A percentile compares a stretch with the other conserved stretches of the same genome.
phyloP scores from a whole-genome alignment of 208 protist species.

The Angomonas desouzai region DNA sequence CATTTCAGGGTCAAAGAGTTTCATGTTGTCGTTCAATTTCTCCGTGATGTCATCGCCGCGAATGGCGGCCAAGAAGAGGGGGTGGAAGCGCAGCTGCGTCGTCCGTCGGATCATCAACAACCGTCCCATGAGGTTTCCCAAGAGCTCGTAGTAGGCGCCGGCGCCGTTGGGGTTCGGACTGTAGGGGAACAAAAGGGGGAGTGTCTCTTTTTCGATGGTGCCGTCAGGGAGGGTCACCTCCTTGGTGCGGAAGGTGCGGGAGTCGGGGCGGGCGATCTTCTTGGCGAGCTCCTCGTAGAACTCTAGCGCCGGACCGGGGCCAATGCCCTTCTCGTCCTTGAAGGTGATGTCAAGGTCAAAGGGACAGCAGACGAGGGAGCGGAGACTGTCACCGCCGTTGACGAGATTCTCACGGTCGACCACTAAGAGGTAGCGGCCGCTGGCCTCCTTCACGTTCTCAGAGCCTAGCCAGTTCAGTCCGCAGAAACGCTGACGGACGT shows the following conservation, averaged over 20 bases:
- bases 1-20: constrained; percentile 43
- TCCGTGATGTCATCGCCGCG: constrained; percentile 26
- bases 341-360: constrained; percentile 71
- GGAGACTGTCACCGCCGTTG: constrained; percentile 35
- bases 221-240: background rate
- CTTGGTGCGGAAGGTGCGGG: constrained; percentile 54
- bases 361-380: constrained; percentile 46
- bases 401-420: constrained; percentile 43
- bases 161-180: constrained; percentile 24
- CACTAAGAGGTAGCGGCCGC: constrained; percentile 27
- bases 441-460: constrained; percentile 17
- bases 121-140: constrained; percentile 64
- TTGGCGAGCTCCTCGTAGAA: constrained; percentile 65
- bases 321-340: constrained; percentile 71
- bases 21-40: constrained; percentile 21
- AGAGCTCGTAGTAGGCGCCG: constrained; percentile 52
- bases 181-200: constrained; percentile 25
- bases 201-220: background rate
- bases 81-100: constrained; percentile 52
- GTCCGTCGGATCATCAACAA: constrained; percentile 52
- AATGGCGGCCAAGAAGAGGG: constrained; percentile 46
- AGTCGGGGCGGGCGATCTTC: constrained; percentile 28
- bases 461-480: constrained; percentile 46
- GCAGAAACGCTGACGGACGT: constrained; percentile 19
- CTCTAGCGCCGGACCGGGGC: constrained; percentile 72